These are phyloP conservation scores for Stephanodiscus minutulus DNA, from an alignment of 108 stramenopile genomes.

Conservation along the genomic window DNA sequence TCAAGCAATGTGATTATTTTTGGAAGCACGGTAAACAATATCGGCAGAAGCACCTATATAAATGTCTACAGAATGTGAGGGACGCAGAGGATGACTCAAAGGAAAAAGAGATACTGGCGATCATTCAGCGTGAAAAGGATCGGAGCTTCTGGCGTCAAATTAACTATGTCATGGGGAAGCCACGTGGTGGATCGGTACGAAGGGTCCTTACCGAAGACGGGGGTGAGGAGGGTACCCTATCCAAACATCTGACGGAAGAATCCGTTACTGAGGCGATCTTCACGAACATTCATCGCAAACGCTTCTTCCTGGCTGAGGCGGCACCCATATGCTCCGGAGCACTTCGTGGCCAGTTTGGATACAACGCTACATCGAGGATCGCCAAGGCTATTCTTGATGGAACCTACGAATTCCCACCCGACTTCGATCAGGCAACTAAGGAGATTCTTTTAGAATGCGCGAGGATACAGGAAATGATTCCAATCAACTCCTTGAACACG, in stretches of 20 bases:
- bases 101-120: conserved; percentile 15
- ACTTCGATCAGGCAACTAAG: conserved; percentile 2
- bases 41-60: background rate
- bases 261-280: background rate
- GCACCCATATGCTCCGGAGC: background rate
- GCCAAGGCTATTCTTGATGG: conserved; percentile 1
- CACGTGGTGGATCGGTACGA: background rate
- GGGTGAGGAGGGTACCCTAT: background rate
- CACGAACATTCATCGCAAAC: background rate
- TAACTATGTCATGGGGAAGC: conserved; percentile 8
- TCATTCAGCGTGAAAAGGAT: conserved; percentile 12
- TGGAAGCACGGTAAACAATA: background rate
- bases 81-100: background rate
- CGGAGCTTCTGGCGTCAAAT: conserved; percentile 9
- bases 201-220: conserved; percentile 6
- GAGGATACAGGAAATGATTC: background rate
- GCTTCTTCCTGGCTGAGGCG: conserved; percentile 2
- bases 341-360: conserved; percentile 1
- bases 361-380: background rate
- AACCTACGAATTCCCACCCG: background rate
- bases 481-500: background rate
- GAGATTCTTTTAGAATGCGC: conserved; percentile 1
- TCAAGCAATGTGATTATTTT: background rate
- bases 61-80: background rate
- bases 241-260: background rate